Percentiles rank a stretch among this genome's conserved stretches.
Evolutionary conservation across 2,329 filamentous ascomycete genomes (phyloP).

Genomic region (Whalleya microplaca): DNA sequence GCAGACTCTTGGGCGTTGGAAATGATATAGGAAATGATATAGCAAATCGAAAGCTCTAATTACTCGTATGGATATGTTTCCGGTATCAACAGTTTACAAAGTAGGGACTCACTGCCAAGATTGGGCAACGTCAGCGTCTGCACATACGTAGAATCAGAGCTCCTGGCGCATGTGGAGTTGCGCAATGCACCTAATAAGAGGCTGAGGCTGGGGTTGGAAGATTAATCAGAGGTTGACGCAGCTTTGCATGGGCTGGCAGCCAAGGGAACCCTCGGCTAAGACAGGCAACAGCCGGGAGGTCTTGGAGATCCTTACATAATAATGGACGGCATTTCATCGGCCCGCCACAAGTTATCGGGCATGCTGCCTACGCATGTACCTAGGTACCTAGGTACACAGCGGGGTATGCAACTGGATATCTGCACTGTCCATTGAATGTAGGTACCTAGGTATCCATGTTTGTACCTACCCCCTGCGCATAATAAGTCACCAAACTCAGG

Average conservation of each 20-base stretch:
- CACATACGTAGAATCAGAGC: slow-evolving; percentile 11
- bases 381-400: too few relatives aligned
- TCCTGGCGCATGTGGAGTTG: slow-evolving; percentile 7
- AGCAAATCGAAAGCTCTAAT: background rate
- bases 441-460: too few relatives aligned
- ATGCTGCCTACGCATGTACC: background rate
- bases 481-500: too few relatives aligned
- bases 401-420: too few relatives aligned
- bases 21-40: background rate
- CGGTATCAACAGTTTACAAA: background rate
- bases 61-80: background rate
- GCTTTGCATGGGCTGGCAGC: background rate
- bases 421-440: too few relatives aligned
- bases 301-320: background rate
- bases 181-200: slow-evolving; percentile 2
- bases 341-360: background rate
- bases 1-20: background rate
- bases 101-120: slow-evolving; percentile 1
- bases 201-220: background rate
- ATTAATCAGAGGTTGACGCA: slow-evolving; percentile 20
- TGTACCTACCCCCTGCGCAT: too few relatives aligned
- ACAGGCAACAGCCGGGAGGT: background rate
- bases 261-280: too few relatives aligned
- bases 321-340: background rate
- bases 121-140: slow-evolving; percentile 14